Conservation (phyloP, 352 stramenopile genomes). For the Phytophthora nicotianae region DNA sequence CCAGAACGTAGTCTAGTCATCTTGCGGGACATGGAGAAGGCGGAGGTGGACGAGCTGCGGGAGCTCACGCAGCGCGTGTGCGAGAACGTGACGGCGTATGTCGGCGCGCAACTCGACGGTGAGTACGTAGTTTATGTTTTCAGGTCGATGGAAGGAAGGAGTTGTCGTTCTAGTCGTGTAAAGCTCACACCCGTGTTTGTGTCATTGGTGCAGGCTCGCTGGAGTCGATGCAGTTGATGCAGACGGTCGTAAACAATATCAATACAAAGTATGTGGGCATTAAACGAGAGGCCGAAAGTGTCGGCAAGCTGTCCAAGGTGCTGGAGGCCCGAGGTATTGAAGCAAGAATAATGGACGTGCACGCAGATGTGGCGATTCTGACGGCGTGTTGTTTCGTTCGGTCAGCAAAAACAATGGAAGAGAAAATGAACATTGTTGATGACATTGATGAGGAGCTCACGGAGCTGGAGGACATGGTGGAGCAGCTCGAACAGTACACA, state of each 20-base stretch:
- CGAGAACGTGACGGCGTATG: constrained; percentile 71
- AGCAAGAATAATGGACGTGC: neutral
- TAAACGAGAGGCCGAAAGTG: constrained; percentile 54
- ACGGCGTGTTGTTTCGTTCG: neutral
- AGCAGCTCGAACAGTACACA: constrained; percentile 85
- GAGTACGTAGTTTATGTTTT: constrained; percentile 1
- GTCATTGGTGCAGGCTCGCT: constrained; percentile 53
- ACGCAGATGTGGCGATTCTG: neutral
- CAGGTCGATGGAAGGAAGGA: neutral
- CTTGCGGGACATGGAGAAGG: constrained; percentile 49
- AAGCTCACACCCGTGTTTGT: neutral
- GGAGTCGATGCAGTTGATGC: constrained; percentile 75
- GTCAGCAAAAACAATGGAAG: constrained; percentile 58
- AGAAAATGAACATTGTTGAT: constrained; percentile 82
- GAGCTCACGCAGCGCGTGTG: constrained; percentile 70
- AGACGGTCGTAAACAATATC: constrained; percentile 63
- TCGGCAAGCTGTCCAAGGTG: constrained; percentile 70
- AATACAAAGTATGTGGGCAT: constrained; percentile 72
- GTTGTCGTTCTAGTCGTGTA: neutral
- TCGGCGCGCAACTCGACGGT: constrained; percentile 72
- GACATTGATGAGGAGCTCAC: constrained; percentile 86
- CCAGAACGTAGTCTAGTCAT: constrained; percentile 2
- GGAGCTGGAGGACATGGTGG: constrained; percentile 87
- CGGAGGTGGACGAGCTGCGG: constrained; percentile 60
- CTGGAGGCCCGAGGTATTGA: constrained; percentile 69